Conservation (phyloP, 2,329 filamentous ascomycete species). For the Fusarium praegraminearum region DNA sequence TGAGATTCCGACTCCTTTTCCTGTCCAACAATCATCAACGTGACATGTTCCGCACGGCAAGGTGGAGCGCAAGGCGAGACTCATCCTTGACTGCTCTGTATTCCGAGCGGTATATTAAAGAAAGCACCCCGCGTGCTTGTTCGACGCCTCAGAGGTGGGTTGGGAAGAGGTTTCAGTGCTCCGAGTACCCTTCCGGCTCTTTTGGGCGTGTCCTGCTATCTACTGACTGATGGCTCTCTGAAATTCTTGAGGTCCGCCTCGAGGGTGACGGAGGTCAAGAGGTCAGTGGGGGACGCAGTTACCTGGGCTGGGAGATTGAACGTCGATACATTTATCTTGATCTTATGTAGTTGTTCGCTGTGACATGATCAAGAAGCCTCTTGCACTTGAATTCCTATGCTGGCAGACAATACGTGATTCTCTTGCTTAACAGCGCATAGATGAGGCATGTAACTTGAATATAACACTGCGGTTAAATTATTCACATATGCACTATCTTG, state of each 20-base stretch:
- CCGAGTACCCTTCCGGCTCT: slow-evolving; percentile 56
- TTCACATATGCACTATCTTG: neutral
- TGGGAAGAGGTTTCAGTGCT: slow-evolving; percentile 43
- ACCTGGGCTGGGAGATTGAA: slow-evolving; percentile 54
- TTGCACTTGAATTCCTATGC: neutral
- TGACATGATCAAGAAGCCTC: neutral
- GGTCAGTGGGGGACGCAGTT: slow-evolving; percentile 44
- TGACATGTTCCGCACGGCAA: slow-evolving; percentile 70
- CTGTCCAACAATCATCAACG: slow-evolving; percentile 2
- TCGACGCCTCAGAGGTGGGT: slow-evolving; percentile 49
- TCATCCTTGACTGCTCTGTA: slow-evolving; percentile 80
- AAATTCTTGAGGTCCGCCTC: slow-evolving; percentile 15
- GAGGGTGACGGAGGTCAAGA: slow-evolving; percentile 18
- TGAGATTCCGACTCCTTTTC: slow-evolving; percentile 14
- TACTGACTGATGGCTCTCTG: slow-evolving; percentile 39
- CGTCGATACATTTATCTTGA: slow-evolving; percentile 57
- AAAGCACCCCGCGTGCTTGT: slow-evolving; percentile 29
- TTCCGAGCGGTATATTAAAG: slow-evolving; percentile 76
- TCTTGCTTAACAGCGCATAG: neutral
- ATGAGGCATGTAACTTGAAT: neutral
- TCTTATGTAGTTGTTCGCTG: neutral
- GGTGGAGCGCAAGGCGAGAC: slow-evolving; percentile 82
- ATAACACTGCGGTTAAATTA: neutral
- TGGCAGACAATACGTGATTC: neutral
- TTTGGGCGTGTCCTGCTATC: slow-evolving; percentile 55